Base-by-base conservation (phyloP, 106 monocot species). In the Dioscorea dumetorum region DNA sequence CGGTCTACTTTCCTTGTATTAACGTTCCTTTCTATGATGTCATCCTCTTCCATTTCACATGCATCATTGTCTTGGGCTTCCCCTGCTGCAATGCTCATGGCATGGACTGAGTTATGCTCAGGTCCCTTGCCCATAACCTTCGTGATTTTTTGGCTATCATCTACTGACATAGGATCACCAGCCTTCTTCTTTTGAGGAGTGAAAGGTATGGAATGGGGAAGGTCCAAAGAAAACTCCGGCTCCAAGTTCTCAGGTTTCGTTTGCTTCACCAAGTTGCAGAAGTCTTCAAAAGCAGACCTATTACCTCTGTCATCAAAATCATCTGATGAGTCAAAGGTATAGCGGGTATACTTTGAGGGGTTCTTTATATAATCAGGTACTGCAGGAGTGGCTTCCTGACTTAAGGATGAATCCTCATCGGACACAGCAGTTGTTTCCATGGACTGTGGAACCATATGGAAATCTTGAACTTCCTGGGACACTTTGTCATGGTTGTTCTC, bases 351-450 rank as follows among this genome's bases (percentile, higher is more conserved):
- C 61, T 90, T 99, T 0, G 87, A 87, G 22, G 90, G 99, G 68
- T 93, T 99, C 57, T 71, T 83, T 22, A 93, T 4, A 50, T 99
- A 87, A 70, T 99, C 99, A 64, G 99, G 99, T 74, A 90, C 63
- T 7, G 22, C 74, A 51, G 60, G 61, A 1, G 83, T 28, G 28
- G 28, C 62, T 33, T 70, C 75, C 63, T 75, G 77, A 3, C 24
- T 31, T 9, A 61, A 2, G 12, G 64, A n/a, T 9, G 60, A 33
- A 66, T 33, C 24, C 16, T 49, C 57, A 63, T 74, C 64, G 4
- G 57, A 24, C 14, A 21, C 24, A 24, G 35, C 33, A 18, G n/a
- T 34, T 13, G 72, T 22, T 17, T 57, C 72, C 72, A 68, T 57
- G 52, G 67, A 52, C 17, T 77, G 70, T 4, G 65, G 53, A 10